phyloP scores from a whole-genome alignment of 2,329 filamentous ascomycete species.

The Anthostomella pinea region DNA sequence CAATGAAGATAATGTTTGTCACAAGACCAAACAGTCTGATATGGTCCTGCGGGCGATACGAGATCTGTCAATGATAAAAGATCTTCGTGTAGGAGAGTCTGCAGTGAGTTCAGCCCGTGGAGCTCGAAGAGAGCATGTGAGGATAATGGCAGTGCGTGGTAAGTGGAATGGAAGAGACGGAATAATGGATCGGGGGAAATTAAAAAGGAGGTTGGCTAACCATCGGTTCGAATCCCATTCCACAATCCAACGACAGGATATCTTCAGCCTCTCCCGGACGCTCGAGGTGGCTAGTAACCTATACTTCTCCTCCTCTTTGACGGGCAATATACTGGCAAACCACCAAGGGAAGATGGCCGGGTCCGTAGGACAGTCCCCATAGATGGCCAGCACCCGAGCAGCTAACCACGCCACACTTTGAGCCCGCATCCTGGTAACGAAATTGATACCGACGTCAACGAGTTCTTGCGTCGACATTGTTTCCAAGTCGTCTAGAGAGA shows the following conservation, averaged over 20 bases:
- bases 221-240: constrained; percentile 68
- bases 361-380: constrained; percentile 74
- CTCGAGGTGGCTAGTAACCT: constrained; percentile 68
- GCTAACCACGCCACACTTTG: constrained; percentile 73
- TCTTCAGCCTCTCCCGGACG: constrained; percentile 77
- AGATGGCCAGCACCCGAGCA: constrained; percentile 67
- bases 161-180: neutral
- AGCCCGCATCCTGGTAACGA: constrained; percentile 66
- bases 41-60: constrained; percentile 20
- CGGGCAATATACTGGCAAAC: constrained; percentile 79
- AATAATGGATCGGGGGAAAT: neutral
- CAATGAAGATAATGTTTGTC: constrained; percentile 11
- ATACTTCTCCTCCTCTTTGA: constrained; percentile 78
- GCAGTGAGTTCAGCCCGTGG: constrained; percentile 9
- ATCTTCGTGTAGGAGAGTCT: constrained; percentile 8
- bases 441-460: constrained; percentile 62
- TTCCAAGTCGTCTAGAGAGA: constrained; percentile 38
- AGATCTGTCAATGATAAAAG: constrained; percentile 20
- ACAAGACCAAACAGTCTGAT: constrained; percentile 26
- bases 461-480: constrained; percentile 68
- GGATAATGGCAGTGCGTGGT: too few relatives aligned
- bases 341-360: constrained; percentile 82
- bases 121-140: too few relatives aligned
- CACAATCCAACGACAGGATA: constrained; percentile 75
- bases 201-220: constrained; percentile 47